Conservation (phyloP, 2,329 filamentous ascomycete species). For the Penicillium polonicum region DNA sequence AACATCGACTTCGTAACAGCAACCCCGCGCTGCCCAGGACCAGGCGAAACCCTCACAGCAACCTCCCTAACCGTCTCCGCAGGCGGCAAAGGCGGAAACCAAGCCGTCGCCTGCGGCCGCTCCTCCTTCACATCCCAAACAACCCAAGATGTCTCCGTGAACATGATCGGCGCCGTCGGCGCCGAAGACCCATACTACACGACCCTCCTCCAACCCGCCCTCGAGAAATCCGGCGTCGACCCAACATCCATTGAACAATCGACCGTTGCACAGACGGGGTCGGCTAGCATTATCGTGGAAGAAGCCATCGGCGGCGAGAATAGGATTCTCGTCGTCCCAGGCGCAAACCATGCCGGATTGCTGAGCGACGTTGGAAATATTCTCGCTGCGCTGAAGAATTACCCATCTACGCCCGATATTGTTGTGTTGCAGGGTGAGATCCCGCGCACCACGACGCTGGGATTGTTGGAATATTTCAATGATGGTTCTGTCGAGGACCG, state of each 20-base stretch:
- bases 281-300: constrained; percentile 71
- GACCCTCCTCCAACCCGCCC: constrained; percentile 51
- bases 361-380: constrained; percentile 33
- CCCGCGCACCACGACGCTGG: constrained; percentile 19
- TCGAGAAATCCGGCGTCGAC: constrained; percentile 60
- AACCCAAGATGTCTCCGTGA: constrained; percentile 51
- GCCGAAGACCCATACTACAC: constrained; percentile 59
- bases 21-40: constrained; percentile 72
- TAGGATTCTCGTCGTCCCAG: constrained; percentile 66
- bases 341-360: constrained; percentile 57
- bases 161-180: constrained; percentile 70
- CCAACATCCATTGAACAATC: constrained; percentile 51
- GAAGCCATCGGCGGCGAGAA: constrained; percentile 62
- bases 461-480: constrained; percentile 20
- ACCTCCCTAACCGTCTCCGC: constrained; percentile 67
- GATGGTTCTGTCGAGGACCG: neutral
- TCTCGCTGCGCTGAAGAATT: constrained; percentile 7
- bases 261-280: constrained; percentile 40
- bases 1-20: constrained; percentile 86
- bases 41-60: constrained; percentile 79
- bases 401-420: constrained; percentile 1
- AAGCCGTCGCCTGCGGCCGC: constrained; percentile 24
- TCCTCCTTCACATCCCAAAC: constrained; percentile 16
- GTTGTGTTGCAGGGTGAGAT: constrained; percentile 25
- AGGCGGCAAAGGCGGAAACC: constrained; percentile 26